Conservation (phyloP, 495 filamentous ascomycete genomes). For the Astrocystis sublimbata region DNA sequence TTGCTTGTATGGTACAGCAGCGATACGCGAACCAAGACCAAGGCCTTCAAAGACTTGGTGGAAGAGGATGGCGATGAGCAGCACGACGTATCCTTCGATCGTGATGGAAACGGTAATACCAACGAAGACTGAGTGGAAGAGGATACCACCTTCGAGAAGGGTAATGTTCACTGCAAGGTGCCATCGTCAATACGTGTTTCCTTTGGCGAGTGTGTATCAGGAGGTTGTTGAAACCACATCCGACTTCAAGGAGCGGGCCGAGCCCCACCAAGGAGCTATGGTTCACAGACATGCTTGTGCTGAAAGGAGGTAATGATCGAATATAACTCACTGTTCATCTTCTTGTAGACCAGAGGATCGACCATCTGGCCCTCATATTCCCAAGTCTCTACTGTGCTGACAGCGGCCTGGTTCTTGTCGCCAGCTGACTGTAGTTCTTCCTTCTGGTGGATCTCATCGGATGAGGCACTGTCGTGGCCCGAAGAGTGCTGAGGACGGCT, state of each 20-base stretch:
- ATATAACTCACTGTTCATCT: conserved; percentile 34
- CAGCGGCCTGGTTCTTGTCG: conserved; percentile 19
- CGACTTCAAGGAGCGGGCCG: background rate
- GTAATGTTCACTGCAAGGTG: conserved; percentile 49
- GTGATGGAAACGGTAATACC: conserved; percentile 69
- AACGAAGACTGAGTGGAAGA: conserved; percentile 65
- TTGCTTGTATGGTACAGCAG: conserved; percentile 52
- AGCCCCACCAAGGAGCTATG: background rate
- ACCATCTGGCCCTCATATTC: conserved; percentile 46
- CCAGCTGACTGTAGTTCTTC: conserved; percentile 26
- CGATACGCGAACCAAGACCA: conserved; percentile 64
- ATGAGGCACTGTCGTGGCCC: conserved; percentile 32
- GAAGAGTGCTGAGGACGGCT: conserved; percentile 34
- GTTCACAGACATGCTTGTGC: background rate
- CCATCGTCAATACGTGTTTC: background rate
- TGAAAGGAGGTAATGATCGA: background rate
- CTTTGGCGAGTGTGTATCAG: background rate
- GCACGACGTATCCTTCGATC: conserved; percentile 62
- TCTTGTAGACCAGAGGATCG: conserved; percentile 47
- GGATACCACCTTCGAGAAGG: conserved; percentile 56
- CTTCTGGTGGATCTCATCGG: conserved; percentile 44
- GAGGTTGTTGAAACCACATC: background rate
- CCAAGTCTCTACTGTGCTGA: conserved; percentile 31
- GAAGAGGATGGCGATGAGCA: conserved; percentile 69
- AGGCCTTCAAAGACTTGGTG: conserved; percentile 73